A percentile compares a stretch with the other conserved stretches of the same genome.
Evolutionary conservation across 257 asterid genomes (phyloP).

Genomic region (Pogostemon cablin): DNA sequence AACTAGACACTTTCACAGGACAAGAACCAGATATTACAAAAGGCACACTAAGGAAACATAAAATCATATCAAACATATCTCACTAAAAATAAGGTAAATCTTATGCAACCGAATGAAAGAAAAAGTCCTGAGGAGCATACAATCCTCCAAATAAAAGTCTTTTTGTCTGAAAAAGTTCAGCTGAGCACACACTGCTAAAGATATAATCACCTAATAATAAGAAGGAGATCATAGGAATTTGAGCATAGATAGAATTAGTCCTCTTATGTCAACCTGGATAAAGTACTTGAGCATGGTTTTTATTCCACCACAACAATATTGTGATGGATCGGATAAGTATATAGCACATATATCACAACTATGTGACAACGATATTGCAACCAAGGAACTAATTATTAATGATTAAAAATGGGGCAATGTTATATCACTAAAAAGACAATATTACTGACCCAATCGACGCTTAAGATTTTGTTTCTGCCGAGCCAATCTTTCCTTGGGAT

Average conservation of each 20-base stretch:
- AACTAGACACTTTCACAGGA: background rate
- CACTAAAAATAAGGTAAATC: constrained; percentile 16
- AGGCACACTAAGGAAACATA: constrained; percentile 3
- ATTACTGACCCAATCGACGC: constrained; percentile 86
- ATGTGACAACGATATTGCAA: constrained; percentile 20
- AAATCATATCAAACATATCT: background rate
- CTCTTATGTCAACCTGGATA: constrained; percentile 2
- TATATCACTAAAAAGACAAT: constrained; percentile 23
- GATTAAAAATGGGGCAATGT: constrained; percentile 1
- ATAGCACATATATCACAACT: constrained; percentile 19
- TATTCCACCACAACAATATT: constrained; percentile 8
- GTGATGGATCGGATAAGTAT: constrained; percentile 16
- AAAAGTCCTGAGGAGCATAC: background rate
- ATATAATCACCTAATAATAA: constrained; percentile 13
- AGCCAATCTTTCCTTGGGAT: constrained; percentile 84
- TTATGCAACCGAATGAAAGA: background rate
- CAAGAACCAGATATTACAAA: background rate
- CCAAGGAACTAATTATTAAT: background rate
- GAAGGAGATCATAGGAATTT: background rate
- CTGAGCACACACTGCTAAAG: background rate
- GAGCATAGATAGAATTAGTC: background rate
- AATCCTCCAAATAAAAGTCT: background rate
- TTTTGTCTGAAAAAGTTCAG: constrained; percentile 12
- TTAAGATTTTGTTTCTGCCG: constrained; percentile 91
- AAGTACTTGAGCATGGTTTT: constrained; percentile 6